These are phyloP conservation scores for Debaryomycetaceae sp. DNA, from an alignment of 1,139 yeast genomes.

Conservation along the genomic window DNA sequence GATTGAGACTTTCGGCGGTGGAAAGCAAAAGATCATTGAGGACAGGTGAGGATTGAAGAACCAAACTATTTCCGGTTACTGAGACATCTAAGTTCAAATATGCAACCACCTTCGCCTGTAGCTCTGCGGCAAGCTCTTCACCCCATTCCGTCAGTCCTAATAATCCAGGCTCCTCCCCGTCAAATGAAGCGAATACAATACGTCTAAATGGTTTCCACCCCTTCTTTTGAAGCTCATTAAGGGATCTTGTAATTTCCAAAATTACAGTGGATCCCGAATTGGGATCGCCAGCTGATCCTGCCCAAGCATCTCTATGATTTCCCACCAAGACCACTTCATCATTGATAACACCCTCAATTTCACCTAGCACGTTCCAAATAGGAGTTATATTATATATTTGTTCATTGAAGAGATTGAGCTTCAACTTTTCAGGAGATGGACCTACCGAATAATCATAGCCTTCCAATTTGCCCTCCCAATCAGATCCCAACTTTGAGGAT, in stretches of 20 bases:
- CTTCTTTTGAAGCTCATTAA: constrained; percentile 33
- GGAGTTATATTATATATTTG: constrained; percentile 59
- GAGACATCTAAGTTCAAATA: constrained; percentile 66
- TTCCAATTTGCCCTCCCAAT: constrained; percentile 48
- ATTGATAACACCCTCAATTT: constrained; percentile 46
- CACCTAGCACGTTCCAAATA: constrained; percentile 58
- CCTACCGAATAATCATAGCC: constrained; percentile 57
- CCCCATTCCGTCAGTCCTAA: constrained; percentile 71
- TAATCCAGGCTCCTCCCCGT: constrained; percentile 69
- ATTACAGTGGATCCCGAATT: constrained; percentile 61
- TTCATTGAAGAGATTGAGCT: constrained; percentile 48
- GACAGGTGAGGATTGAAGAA: constrained; percentile 50
- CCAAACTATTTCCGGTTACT: constrained; percentile 47
- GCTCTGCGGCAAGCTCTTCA: constrained; percentile 44
- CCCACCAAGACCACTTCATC: constrained; percentile 59
- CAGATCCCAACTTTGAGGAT: constrained; percentile 19
- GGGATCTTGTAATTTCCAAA: constrained; percentile 55
- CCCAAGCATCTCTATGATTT: constrained; percentile 73
- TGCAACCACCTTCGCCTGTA: constrained; percentile 49
- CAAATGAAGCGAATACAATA: constrained; percentile 64
- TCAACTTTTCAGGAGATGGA: constrained; percentile 27
- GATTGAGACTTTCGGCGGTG: constrained; percentile 35
- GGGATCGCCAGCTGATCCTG: constrained; percentile 72
- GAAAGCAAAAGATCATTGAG: constrained; percentile 38
- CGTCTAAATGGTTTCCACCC: constrained; percentile 69